Evolutionary conservation across 495 filamentous ascomycete species (phyloP), one percentile per base, ranked within the genome.

Genomic region (Penicillium dipodomyicola): DNA sequence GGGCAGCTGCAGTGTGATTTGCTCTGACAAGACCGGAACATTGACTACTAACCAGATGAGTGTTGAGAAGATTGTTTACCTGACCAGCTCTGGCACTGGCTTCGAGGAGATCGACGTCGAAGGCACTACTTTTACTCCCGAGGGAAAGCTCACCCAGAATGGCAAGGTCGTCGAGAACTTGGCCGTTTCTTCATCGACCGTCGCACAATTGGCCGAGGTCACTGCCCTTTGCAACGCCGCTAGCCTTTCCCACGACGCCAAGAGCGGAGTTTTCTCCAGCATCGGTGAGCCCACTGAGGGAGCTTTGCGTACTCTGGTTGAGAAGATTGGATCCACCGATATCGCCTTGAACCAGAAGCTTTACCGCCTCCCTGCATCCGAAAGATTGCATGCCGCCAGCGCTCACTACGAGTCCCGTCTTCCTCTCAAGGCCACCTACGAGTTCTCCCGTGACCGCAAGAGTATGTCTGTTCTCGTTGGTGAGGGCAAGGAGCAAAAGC

Each of bases 21-120:
- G 95, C 77, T 99, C 95, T n/a, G 95, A 99, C 77, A 99, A 99
- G 80, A 99, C 95, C 2, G 95, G 95, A 59, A 99, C 95, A 22
- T 75, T 99, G 68, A 99, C 95, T 25, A 99, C 95, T 35, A 99
- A 97, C 76, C 92, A 99, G 74, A 99, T 99, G 95, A 97, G 94
- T 66, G 95, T 96, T 51, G 93, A 85, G 69, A 96, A 92, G 74
- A 79, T 97, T 40, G 89, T 96, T 29, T 90, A 89, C 67, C 76
- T 99, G 64, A 86, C 80, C 61, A 80, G 85, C 56, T 76, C 82
- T 49, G 92, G 91, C 37, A 80, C 77, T 47, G 86, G 83, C 41
- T 73, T 99, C 15, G 91, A 96, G 63, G 92, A 97, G 61, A 80
- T 97, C 33, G 85, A 92, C 58, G 86, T 99, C 35, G 88, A 97